Evolutionary conservation across 164 flowering plant genomes (phyloP).

Genomic region (Brasenia schreberi): DNA sequence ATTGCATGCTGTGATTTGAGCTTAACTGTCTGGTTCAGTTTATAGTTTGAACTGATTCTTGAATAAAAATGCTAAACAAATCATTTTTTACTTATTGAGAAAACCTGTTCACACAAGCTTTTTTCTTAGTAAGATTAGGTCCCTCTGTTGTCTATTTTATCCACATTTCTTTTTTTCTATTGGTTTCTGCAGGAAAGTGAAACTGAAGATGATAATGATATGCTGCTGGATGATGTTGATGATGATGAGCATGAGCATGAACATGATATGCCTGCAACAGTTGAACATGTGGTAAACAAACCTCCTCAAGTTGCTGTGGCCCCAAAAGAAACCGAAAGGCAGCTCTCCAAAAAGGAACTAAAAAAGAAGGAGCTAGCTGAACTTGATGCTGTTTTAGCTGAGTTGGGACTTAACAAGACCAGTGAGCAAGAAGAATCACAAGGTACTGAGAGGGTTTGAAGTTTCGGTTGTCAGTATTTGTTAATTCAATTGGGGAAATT

Average conservation of each 20-base stretch:
- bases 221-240: constrained; percentile 46
- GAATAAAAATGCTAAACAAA: no score
- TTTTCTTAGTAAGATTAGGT: background rate
- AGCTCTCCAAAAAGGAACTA: constrained; percentile 85
- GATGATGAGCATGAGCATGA: constrained; percentile 62
- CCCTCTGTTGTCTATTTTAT: background rate
- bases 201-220: constrained; percentile 67
- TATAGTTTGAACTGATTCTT: no score
- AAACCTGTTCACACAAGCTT: background rate
- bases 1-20: no score
- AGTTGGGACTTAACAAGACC: constrained; percentile 46
- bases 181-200: constrained; percentile 53
- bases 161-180: background rate
- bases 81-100: no score
- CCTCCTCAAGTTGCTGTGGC: constrained; percentile 27
- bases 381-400: constrained; percentile 80
- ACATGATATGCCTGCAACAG: background rate
- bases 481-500: no score
- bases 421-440: constrained; percentile 29
- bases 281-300: constrained; percentile 22
- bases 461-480: no score
- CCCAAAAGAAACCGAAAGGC: constrained; percentile 71
- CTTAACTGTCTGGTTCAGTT: no score
- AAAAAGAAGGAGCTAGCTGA: constrained; percentile 85
- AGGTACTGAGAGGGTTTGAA: constrained; percentile 17